Evolutionary conservation across 176 grass and related monocot genomes (phyloP).

Genomic region (Avena eriantha): DNA sequence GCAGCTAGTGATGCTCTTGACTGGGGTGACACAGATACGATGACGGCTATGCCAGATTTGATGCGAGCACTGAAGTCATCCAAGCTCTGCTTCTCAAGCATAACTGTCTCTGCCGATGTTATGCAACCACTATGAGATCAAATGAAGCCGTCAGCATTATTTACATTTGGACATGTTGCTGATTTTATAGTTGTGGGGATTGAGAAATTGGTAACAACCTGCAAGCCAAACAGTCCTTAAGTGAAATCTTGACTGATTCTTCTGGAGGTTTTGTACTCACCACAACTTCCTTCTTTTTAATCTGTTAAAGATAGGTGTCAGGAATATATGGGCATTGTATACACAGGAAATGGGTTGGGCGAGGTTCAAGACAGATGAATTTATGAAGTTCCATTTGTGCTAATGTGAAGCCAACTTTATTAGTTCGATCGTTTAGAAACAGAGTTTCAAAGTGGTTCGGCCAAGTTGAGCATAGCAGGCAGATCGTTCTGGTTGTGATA

Average conservation of each 20-base stretch:
- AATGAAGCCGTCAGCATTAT: conserved; percentile 33
- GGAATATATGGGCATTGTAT: conserved; percentile 16
- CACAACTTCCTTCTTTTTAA: conserved; percentile 59
- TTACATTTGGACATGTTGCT: neutral
- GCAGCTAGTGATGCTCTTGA: conserved; percentile 97
- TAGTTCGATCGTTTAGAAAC: neutral
- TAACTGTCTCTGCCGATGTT: conserved; percentile 95
- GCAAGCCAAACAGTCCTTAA: conserved; percentile 97
- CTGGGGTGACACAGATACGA: conserved; percentile 93
- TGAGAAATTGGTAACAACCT: conserved; percentile 54
- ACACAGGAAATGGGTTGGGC: neutral
- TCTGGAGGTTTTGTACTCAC: conserved; percentile 64
- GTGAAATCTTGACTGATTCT: conserved; percentile 92
- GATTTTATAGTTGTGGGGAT: neutral
- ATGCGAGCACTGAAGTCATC: conserved; percentile 74
- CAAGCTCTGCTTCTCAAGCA: conserved; percentile 99
- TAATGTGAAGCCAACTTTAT: conserved; percentile 18
- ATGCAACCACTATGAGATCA: conserved; percentile 83
- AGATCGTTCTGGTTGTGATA: neutral
- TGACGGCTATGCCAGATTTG: conserved; percentile 65
- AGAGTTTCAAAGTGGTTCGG: neutral
- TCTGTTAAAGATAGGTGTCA: conserved; percentile 47
- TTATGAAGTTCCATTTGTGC: neutral
- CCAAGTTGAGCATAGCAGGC: neutral
- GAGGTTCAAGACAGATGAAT: neutral